Percentiles rank a stretch among this genome's conserved stretches.
phyloP scores from a whole-genome alignment of 768 basidiomycete species.

The Mycena polygramma region DNA sequence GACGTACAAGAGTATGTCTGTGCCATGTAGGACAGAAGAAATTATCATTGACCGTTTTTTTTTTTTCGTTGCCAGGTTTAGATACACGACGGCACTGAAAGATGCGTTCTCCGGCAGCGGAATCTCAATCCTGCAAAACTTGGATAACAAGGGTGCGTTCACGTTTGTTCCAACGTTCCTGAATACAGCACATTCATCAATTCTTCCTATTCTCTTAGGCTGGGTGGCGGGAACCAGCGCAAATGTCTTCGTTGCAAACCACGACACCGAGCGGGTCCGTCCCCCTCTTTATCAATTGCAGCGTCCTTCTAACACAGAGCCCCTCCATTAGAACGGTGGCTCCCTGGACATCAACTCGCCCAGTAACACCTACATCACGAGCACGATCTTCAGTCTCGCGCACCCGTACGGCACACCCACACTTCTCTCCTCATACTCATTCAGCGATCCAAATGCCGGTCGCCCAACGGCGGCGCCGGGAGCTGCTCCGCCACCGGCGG shows the following conservation, averaged over 20 bases:
- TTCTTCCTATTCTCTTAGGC: conserved; percentile 48
- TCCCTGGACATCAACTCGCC: conserved; percentile 73
- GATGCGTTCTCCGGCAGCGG: conserved; percentile 65
- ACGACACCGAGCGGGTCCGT: conserved; percentile 74
- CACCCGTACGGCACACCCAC: conserved; percentile 78
- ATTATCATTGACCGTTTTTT: background rate
- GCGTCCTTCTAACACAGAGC: background rate
- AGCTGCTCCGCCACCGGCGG: conserved; percentile 66
- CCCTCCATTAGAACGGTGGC: conserved; percentile 54
- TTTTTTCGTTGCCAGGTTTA: conserved; percentile 63
- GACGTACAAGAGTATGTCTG: conserved; percentile 72
- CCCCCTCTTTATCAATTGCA: background rate
- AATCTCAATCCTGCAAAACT: conserved; percentile 64
- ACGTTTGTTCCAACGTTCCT: background rate
- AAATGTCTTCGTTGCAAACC: conserved; percentile 77
- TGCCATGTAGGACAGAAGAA: conserved; percentile 26
- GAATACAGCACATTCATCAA: background rate
- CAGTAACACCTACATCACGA: conserved; percentile 72
- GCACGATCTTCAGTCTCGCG: conserved; percentile 74
- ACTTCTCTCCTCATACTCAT: conserved; percentile 71
- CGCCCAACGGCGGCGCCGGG: conserved; percentile 67
- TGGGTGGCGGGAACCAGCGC: conserved; percentile 69
- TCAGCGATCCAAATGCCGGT: conserved; percentile 62
- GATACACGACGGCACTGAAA: conserved; percentile 67
- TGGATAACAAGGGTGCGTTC: conserved; percentile 62